Evolutionary conservation across 2,329 filamentous ascomycete genomes (phyloP), one percentile per base, ranked within the genome.

Genomic region (Pseudopithomyces chartarum): DNA sequence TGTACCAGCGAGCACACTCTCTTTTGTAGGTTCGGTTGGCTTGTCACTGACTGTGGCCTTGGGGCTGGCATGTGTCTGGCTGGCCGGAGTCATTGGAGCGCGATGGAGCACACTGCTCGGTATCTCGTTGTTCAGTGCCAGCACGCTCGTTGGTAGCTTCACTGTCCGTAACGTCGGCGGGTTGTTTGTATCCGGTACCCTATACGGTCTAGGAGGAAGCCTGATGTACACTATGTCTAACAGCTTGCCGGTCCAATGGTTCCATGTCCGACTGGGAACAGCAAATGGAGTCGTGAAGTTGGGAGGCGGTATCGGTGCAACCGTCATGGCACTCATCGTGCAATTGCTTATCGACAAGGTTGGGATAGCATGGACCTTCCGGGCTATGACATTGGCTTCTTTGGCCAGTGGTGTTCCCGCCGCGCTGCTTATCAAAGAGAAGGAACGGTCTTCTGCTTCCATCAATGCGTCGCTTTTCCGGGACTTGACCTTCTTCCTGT

Each of bases 21-120:
- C 83, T 2, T 87, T 86, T 59, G 81, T 87, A 6, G 85, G 84
- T 3, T 83, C 81, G 1, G 63, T 87, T 12, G 75, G 78, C 10
- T 71, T 80, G 2, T 79, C 82, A 1, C 76, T 80, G 55, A 80
- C 84, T 29, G 80, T 82, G 0, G 76, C 81, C 2, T 73, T 84
- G 51, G 84, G 81, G 80, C 75, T 0, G 34, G 85, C 6, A 42
- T 81, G 46, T 15, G 46, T 49, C 46, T 49, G 46, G 46, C 49
- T 44, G 49, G 40, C 38, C 2, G 39, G 49, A 23, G 49, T 52
- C 15, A 52, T 44, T 19, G 49, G 38, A 13, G 40, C 40, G n/a
- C 49, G 49, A 20, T 52, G 49, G 49, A 52, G 49, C 6, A 84
- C 84, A 1, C 33, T 49, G 19, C 46, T 39, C 34, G 46, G 46